phyloP scores from a whole-genome alignment of 345 rosid species.

The sweet orange (Citrus sinensis) region DVS_A1.0 CM039165.1:33367501-33368000 shows the following conservation, averaged over 20 bases:
- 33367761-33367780: neutral
- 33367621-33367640: constrained; percentile 48
- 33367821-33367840: constrained; percentile 90
- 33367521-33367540: constrained; percentile 94
- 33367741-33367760: neutral
- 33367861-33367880: constrained; percentile 89
- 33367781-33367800: neutral
- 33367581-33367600: constrained; percentile 5
- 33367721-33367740: constrained; percentile 85
- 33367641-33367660: constrained; percentile 94
- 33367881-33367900: constrained; percentile 91
- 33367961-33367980: neutral
- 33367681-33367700: constrained; percentile 96
- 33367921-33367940: constrained; percentile 17
- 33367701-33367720: constrained; percentile 98
- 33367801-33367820: constrained; percentile 36
- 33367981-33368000: constrained; percentile 11
- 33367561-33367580: constrained; percentile 6
- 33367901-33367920: constrained; percentile 90
- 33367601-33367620: neutral
- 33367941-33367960: constrained; percentile 4
- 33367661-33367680: constrained; percentile 94
- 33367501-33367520: constrained; percentile 98
- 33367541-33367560: constrained; percentile 60
- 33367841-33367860: constrained; percentile 91